phyloP scores from a whole-genome alignment of 257 asterid genomes.

The Penstemon eatonii region DNA sequence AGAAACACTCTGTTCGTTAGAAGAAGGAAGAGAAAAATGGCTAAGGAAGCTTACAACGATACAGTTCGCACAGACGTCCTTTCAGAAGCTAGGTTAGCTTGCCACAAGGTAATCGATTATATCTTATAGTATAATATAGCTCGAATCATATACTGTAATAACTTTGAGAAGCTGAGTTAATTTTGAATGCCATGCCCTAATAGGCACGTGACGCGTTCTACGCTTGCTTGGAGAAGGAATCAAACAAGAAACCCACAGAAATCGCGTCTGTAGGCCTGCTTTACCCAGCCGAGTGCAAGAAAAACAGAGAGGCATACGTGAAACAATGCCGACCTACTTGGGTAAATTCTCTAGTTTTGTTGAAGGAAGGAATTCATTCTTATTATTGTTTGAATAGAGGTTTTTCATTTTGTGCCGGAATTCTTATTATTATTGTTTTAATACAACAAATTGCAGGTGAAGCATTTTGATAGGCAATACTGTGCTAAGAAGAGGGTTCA shows the following conservation, averaged over 20 bases:
- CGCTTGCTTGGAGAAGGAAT: constrained; percentile 72
- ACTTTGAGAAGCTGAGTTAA: constrained; percentile 9
- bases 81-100: constrained; percentile 59
- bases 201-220: constrained; percentile 98
- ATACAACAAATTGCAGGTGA: constrained; percentile 49
- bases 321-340: constrained; percentile 85
- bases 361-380: neutral
- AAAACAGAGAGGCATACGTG: constrained; percentile 55
- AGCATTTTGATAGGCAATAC: constrained; percentile 93
- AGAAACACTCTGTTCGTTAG: too few relatives aligned
- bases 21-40: constrained; percentile 33
- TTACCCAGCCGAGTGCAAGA: constrained; percentile 87
- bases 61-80: constrained; percentile 74
- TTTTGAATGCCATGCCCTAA: constrained; percentile 15
- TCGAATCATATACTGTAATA: neutral
- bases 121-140: too few relatives aligned
- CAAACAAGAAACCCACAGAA: constrained; percentile 79
- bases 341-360: constrained; percentile 46
- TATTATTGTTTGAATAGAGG: neutral
- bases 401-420: neutral
- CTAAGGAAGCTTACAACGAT: constrained; percentile 62
- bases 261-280: constrained; percentile 79
- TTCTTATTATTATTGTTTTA: neutral
- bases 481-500: constrained; percentile 82
- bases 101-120: constrained; percentile 60